Base-by-base conservation (phyloP, 441 rosid species). In the Arabidopsis lyrata region DNA sequence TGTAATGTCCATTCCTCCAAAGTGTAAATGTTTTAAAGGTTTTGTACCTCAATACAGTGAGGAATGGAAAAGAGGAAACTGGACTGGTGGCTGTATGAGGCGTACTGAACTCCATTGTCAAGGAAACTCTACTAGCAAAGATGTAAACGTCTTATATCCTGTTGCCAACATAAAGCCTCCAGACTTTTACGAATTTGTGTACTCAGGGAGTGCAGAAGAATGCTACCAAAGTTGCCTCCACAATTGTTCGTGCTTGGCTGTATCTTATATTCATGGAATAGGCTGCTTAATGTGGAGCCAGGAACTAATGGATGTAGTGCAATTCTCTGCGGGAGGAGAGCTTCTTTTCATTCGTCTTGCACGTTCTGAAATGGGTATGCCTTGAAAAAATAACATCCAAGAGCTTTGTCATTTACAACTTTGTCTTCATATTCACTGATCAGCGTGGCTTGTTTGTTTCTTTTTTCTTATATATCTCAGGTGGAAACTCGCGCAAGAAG, bases 81-180 rank as follows among this genome's bases (percentile, higher is more conserved):
- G 90, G 90, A 76, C 93, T 0, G 81, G 66, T 29, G 97, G 95
- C n/a, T 94, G 97, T 71, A 71, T 58, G n/a, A 85, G 92, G 77
- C 86, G 80, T 45, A 55, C 80, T 2, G 42, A 70, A 16, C 57
- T 90, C 78, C 68, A 63, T 20, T 93, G 97, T 80, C 80, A 48
- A 74, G 80, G 80, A 71, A 83, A 79, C 16, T 42, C 27, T 52
- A 80, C 65, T 35, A 24, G 34, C 8, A 80, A 67, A 38, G 27
- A 15, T 39, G 70, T 58, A 20, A 66, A 41, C 5, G 66, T n/a
- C 39, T 67, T 58, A n/a, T 95, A 88, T 66, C 77, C 77, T 12
- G 82, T 93, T 72, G 77, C 75, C 35, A 60, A 75, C 32, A 15
- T 77, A 76, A 91, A 94, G 75, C 77, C 90, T 71, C 97, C 98